Evolutionary conservation across 2,329 filamentous ascomycete genomes (phyloP), one percentile per base, ranked within the genome.

Genomic region (Macrophomina pseudophaseolina): DNA sequence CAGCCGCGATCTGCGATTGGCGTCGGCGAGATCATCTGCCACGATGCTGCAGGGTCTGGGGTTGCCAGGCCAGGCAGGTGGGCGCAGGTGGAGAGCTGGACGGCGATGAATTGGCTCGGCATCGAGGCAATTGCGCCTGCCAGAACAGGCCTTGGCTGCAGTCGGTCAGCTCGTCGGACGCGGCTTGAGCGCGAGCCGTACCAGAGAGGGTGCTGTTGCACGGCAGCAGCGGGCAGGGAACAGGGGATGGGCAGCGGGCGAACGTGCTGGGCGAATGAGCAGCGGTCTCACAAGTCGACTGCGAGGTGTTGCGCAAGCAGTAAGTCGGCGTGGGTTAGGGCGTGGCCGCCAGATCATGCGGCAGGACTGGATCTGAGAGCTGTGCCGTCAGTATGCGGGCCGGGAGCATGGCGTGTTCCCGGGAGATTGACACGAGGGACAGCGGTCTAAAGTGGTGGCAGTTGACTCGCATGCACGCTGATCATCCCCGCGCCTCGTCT

Each of bases 311-410:
- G 52, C 51, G 18, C 32, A 65, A 56, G 51, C 32, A 58, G 53
- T 40, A 48, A 58, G 40, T 38, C 35, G 5, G 42, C 42, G 42
- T 44, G 42, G 42, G 42, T 38, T n/a, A 44, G 42, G 42, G 40
- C 40, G 11, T 18, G 28, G 42, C 23, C 32, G 16, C 30, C 28
- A 40, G 62, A 66, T 66, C 54, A 66, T 66, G 64, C 64, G 64
- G 35, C 32, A 18, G 54, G 35, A 46, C 48, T 28, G 44, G 64
- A 66, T 66, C 64, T 66, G 53, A 5, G 42, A 14, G 42, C 14
- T 65, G 64, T 42, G 64, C 64, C 64, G 64, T 58, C 46, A 52
- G 53, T 59, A 60, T 44, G 64, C 64, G 64, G 52, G 53, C 51
- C 63, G 40, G 56, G 56, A 59, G 56, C 56, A 59, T 59, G 56